Evolutionary conservation across 1,284 basidiomycete species (phyloP).

Genomic region (Rhodotorula mucilaginosa): DNA sequence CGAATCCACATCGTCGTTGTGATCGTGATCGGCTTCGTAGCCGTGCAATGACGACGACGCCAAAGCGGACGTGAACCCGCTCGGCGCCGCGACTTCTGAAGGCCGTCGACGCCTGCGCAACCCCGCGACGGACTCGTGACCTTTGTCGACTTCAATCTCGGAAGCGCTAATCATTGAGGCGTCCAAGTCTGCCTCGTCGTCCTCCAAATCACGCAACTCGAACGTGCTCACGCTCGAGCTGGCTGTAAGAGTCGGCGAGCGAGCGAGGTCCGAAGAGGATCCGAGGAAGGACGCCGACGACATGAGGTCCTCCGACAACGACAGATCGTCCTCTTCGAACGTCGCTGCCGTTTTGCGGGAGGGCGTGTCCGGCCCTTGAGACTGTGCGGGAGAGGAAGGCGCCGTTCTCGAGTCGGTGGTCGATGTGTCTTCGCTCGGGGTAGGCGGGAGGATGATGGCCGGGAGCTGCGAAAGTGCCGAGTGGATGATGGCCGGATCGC

Average conservation of each 20-base stretch:
- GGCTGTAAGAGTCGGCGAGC: conserved; percentile 22
- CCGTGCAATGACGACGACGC: not conserved
- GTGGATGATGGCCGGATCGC: conserved; percentile 44
- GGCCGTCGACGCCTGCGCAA: not conserved
- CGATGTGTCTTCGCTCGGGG: not conserved
- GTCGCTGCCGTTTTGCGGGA: not conserved
- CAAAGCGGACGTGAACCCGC: not conserved
- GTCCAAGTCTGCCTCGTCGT: conserved; percentile 3
- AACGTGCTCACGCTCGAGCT: conserved; percentile 4
- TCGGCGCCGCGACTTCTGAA: not conserved
- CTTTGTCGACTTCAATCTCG: not conserved
- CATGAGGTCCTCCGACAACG: conserved; percentile 24
- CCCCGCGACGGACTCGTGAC: not conserved
- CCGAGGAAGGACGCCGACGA: conserved; percentile 25
- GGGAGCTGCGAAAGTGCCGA: conserved; percentile 41
- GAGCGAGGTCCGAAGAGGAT: conserved; percentile 23
- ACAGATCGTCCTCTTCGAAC: conserved; percentile 1
- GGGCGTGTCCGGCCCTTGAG: not conserved
- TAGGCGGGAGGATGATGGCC: conserved; percentile 13
- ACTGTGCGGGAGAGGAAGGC: not conserved
- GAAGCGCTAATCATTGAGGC: conserved; percentile 29
- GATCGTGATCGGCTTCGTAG: not conserved
- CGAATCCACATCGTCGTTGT: not conserved
- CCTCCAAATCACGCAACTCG: conserved; percentile 3
- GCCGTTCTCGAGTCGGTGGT: too few species aligned